Percentiles rank a stretch among this genome's conserved stretches.
Evolutionary conservation across 1,139 yeast genomes (phyloP).

Genomic region (Scheffersomyces insectosa): DNA sequence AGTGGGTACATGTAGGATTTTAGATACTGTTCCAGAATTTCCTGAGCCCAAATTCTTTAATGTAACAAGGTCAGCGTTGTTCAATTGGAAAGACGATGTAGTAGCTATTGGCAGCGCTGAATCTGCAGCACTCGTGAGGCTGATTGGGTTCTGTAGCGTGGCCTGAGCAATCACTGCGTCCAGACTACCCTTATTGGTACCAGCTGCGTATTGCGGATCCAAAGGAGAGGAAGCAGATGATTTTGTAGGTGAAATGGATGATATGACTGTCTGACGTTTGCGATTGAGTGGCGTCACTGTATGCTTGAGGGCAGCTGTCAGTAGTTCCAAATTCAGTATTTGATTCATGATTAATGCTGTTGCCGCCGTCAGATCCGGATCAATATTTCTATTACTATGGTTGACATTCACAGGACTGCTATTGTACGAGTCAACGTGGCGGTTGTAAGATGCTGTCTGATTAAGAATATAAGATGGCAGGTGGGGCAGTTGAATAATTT

Average conservation of each 20-base stretch:
- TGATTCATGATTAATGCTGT: constrained; percentile 29
- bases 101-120: constrained; percentile 34
- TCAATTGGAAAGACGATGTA: constrained; percentile 44
- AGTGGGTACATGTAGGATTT: constrained; percentile 85
- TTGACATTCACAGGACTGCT: constrained; percentile 13
- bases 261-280: constrained; percentile 46
- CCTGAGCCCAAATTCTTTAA: constrained; percentile 87
- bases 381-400: constrained; percentile 26
- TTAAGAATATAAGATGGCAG: constrained; percentile 3
- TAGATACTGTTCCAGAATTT: constrained; percentile 89
- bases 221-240: constrained; percentile 26
- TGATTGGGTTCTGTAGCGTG: neutral
- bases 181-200: neutral
- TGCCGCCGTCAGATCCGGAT: constrained; percentile 29
- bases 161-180: too few relatives aligned
- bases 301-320: constrained; percentile 6
- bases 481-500: too few relatives aligned
- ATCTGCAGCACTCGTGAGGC: neutral
- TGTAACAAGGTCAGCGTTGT: constrained; percentile 69
- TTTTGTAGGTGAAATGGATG: constrained; percentile 47
- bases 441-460: constrained; percentile 3
- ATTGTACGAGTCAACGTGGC: constrained; percentile 3
- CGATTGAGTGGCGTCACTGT: constrained; percentile 12
- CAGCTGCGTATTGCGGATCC: constrained; percentile 2
- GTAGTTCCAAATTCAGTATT: constrained; percentile 28